phyloP scores from a whole-genome alignment of 805 yeast genomes.

The Yueomyces sp. region DNA sequence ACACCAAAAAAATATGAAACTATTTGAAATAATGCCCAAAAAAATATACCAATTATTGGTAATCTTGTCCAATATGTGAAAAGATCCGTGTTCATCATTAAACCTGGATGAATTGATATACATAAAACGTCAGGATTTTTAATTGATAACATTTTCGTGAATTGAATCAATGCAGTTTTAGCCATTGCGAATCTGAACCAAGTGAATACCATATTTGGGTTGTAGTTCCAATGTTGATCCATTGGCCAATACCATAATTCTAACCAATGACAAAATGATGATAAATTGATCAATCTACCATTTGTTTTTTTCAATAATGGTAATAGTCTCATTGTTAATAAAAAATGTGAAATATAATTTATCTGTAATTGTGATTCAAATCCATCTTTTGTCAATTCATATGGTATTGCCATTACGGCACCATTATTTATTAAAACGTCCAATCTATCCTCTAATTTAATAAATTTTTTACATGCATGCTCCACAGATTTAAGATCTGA shows the following conservation, averaged over 20 bases:
- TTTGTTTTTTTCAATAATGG: conserved; percentile 33
- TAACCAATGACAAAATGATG: conserved; percentile 53
- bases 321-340: conserved; percentile 48
- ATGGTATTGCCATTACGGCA: conserved; percentile 71
- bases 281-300: conserved; percentile 43
- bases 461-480: conserved; percentile 35
- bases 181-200: conserved; percentile 71
- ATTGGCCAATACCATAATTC: conserved; percentile 35
- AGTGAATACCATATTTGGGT: conserved; percentile 58
- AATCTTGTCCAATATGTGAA: conserved; percentile 66
- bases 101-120: conserved; percentile 69
- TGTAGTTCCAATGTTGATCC: conserved; percentile 33
- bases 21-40: conserved; percentile 58
- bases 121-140: conserved; percentile 54
- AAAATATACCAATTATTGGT: conserved; percentile 63
- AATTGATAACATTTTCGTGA: conserved; percentile 47
- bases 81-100: conserved; percentile 69
- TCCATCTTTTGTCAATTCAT: conserved; percentile 45
- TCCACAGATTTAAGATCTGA: conserved; percentile 34
- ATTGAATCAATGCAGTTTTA: conserved; percentile 67
- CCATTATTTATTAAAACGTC: conserved; percentile 66
- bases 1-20: conserved; percentile 62
- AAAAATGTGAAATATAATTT: conserved; percentile 62
- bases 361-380: conserved; percentile 75
- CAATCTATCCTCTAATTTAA: conserved; percentile 32